Evolutionary conservation across 306 rosid species (phyloP).

Genomic region (Casuarina glauca): DNA sequence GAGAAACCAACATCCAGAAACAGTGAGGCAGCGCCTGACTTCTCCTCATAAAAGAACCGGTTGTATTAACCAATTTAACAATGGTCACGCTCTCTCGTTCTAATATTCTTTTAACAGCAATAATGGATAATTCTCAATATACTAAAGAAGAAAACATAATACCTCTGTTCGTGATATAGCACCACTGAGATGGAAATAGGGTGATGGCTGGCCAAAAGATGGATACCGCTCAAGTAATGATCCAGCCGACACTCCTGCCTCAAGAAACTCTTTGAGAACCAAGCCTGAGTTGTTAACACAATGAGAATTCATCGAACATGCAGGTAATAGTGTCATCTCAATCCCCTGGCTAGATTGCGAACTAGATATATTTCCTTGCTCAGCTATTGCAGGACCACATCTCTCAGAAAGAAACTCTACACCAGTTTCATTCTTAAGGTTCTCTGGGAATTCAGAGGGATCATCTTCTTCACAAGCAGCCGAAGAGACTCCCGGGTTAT

Average conservation of each 20-base stretch:
- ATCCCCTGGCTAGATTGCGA: slow-evolving; percentile 58
- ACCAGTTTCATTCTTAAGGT: slow-evolving; percentile 40
- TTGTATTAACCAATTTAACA: not conserved
- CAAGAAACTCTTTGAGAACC: slow-evolving; percentile 81
- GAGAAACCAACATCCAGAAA: slow-evolving; percentile 6
- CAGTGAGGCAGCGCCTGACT: not conserved
- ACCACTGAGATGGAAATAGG: slow-evolving; percentile 50
- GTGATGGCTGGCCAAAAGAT: slow-evolving; percentile 60
- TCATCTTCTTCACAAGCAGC: slow-evolving; percentile 49
- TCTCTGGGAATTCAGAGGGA: slow-evolving; percentile 32
- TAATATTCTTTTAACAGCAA: not conserved
- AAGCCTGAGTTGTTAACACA: slow-evolving; percentile 57
- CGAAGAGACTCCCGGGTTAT: slow-evolving; percentile 42
- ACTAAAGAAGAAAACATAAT: slow-evolving; percentile 10
- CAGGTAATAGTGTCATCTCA: slow-evolving; percentile 74
- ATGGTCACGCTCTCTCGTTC: not conserved
- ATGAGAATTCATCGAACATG: slow-evolving; percentile 58
- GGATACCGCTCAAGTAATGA: slow-evolving; percentile 52
- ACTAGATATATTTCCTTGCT: slow-evolving; percentile 44
- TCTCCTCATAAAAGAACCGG: not conserved
- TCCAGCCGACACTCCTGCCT: slow-evolving; percentile 61
- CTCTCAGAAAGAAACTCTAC: slow-evolving; percentile 40
- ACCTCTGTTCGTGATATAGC: slow-evolving; percentile 57
- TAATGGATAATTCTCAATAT: not conserved
- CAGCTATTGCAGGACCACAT: slow-evolving; percentile 34